These are phyloP conservation scores for Auriscalpium vulgare DNA, from an alignment of 768 basidiomycete genomes.

Conservation along the genomic window DNA sequence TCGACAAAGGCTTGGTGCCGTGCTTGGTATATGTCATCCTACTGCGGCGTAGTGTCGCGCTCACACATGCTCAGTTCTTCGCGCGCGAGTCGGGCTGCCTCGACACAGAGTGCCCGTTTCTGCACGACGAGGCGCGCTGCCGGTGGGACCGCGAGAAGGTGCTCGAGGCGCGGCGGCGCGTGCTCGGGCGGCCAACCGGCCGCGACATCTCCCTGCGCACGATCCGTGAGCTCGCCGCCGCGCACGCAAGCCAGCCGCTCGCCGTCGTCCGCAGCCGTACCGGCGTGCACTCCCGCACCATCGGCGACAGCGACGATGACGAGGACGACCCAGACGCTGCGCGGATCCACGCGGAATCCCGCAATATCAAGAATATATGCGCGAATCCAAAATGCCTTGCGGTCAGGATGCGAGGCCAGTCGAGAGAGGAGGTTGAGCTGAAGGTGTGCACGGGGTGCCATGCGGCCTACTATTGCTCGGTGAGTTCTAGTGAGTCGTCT, in stretches of 20 bases:
- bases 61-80: conserved; percentile 6
- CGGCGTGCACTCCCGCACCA: too few relatives aligned
- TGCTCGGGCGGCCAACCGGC: conserved; percentile 1
- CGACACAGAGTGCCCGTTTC: conserved; percentile 8
- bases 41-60: background rate
- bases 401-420: background rate
- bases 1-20: conserved; percentile 3
- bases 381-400: background rate
- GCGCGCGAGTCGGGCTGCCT: conserved; percentile 10
- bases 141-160: conserved; percentile 5
- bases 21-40: conserved; percentile 9
- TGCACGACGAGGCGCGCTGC: conserved; percentile 7
- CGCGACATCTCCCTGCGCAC: background rate
- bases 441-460: background rate
- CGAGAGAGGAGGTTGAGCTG: background rate
- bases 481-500: background rate
- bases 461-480: conserved; percentile 10
- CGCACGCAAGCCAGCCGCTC: background rate
- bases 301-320: background rate
- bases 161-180: conserved; percentile 5
- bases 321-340: background rate
- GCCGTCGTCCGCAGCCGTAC: too few relatives aligned
- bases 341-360: background rate
- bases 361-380: background rate
- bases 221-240: background rate